A percentile compares a stretch with the other conserved stretches of the same genome.
Evolutionary conservation across 2,329 filamentous ascomycete genomes (phyloP).

Genomic region (Alternaria alternata): DNA sequence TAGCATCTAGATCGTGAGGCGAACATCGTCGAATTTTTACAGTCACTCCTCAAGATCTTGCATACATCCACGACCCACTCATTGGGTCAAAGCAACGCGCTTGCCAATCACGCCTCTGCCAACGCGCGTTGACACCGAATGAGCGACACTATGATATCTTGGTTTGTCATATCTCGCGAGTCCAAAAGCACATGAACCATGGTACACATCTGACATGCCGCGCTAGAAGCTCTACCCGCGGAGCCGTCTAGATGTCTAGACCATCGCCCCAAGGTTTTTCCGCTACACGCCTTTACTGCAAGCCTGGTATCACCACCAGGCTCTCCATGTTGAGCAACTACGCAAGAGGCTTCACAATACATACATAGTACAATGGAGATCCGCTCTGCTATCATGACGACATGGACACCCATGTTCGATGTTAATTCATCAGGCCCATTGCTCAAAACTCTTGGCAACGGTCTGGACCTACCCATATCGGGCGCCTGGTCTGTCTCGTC

Average conservation of each 20-base stretch:
- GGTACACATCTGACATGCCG: conserved; percentile 4
- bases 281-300: background rate
- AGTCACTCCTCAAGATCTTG: background rate
- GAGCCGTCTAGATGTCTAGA: background rate
- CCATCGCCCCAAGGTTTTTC: background rate
- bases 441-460: conserved; percentile 37
- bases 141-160: background rate
- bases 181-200: conserved; percentile 6
- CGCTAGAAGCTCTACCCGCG: conserved; percentile 4
- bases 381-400: conserved; percentile 24
- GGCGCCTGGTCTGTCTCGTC: conserved; percentile 10
- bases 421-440: conserved; percentile 13
- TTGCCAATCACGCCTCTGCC: conserved; percentile 2
- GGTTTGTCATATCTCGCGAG: conserved; percentile 2
- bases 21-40: conserved; percentile 4
- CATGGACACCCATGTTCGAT: conserved; percentile 15
- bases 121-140: conserved; percentile 1
- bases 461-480: conserved; percentile 24
- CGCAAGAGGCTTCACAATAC: background rate
- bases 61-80: conserved; percentile 10
- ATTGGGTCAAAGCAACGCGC: background rate
- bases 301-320: background rate
- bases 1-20: conserved; percentile 13
- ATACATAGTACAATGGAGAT: background rate
- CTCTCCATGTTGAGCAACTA: background rate